phyloP scores from a whole-genome alignment of 2,329 filamentous ascomycete genomes.

The Periconia sp. region DNA sequence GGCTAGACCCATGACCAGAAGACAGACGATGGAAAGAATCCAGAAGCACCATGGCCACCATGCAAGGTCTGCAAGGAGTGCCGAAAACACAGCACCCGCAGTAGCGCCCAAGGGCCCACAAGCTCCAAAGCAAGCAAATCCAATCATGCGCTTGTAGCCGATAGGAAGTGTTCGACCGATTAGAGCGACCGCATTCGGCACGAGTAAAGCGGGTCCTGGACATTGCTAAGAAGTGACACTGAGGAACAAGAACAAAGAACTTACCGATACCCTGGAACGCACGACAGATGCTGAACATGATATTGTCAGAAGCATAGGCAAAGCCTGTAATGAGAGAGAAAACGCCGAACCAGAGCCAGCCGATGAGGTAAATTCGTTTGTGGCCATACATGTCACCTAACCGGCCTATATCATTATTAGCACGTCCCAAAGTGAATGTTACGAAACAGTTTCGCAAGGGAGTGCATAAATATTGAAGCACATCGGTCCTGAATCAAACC shows the following conservation, averaged over 20 bases:
- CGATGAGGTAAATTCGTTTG: conserved; percentile 55
- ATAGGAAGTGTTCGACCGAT: conserved; percentile 63
- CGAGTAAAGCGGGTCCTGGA: conserved; percentile 64
- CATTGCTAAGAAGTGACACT: conserved; percentile 7
- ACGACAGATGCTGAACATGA: conserved; percentile 43
- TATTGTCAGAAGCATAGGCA: conserved; percentile 41
- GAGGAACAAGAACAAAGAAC: neutral
- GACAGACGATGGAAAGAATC: conserved; percentile 48
- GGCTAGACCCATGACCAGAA: conserved; percentile 43
- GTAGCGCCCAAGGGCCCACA: conserved; percentile 54
- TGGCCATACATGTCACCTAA: conserved; percentile 59
- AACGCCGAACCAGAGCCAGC: conserved; percentile 56
- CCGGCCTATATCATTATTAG: conserved; percentile 44
- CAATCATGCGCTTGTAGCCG: conserved; percentile 64
- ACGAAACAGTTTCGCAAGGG: no score
- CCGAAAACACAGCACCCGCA: conserved; percentile 48
- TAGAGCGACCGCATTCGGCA: conserved; percentile 70
- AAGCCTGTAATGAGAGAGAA: conserved; percentile 55
- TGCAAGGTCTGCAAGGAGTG: conserved; percentile 45
- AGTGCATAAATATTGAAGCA: no score
- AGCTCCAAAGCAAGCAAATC: conserved; percentile 60
- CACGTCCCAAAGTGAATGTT: no score
- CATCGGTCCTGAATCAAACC: no score
- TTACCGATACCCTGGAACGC: conserved; percentile 52
- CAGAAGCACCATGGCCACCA: conserved; percentile 62